phyloP scores from a whole-genome alignment of 257 asterid genomes.

The Solanum habrochaites region DNA sequence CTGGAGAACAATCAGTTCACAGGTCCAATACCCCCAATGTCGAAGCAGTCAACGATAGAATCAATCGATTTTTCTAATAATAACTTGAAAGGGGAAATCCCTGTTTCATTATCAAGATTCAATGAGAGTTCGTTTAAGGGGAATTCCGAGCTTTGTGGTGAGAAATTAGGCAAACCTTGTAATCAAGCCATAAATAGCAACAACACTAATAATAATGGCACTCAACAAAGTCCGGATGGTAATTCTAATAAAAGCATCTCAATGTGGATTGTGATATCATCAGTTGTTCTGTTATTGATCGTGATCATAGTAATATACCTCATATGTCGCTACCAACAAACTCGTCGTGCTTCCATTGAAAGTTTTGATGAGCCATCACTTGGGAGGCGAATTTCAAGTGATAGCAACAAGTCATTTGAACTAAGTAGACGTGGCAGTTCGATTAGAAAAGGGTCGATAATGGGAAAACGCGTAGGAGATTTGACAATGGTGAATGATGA shows the following conservation, averaged over 20 bases:
- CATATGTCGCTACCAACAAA: background rate
- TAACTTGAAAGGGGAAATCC: slow-evolving; percentile 53
- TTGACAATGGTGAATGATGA: slow-evolving; percentile 43
- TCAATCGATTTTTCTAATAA: slow-evolving; percentile 44
- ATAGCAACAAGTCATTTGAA: background rate
- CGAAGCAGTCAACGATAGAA: slow-evolving; percentile 20
- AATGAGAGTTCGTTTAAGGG: slow-evolving; percentile 27
- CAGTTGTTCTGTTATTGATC: background rate
- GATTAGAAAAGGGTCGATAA: background rate
- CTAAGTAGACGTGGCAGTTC: slow-evolving; percentile 1
- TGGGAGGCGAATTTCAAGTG: background rate
- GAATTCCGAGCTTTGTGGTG: slow-evolving; percentile 56
- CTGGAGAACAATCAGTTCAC: slow-evolving; percentile 53
- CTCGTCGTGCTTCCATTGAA: background rate
- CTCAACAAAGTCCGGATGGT: background rate
- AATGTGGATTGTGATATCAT: background rate
- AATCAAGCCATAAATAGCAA: background rate
- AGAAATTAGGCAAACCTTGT: slow-evolving; percentile 19
- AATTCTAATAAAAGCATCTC: background rate
- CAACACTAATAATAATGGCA: background rate
- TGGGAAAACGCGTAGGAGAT: slow-evolving; percentile 23
- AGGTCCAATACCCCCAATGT: slow-evolving; percentile 37
- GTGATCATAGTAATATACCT: slow-evolving; percentile 3
- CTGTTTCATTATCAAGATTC: slow-evolving; percentile 23
- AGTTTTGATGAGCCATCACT: background rate